phyloP scores from a whole-genome alignment of 495 filamentous ascomycete species.

The Delitschia confertaspora region DNA sequence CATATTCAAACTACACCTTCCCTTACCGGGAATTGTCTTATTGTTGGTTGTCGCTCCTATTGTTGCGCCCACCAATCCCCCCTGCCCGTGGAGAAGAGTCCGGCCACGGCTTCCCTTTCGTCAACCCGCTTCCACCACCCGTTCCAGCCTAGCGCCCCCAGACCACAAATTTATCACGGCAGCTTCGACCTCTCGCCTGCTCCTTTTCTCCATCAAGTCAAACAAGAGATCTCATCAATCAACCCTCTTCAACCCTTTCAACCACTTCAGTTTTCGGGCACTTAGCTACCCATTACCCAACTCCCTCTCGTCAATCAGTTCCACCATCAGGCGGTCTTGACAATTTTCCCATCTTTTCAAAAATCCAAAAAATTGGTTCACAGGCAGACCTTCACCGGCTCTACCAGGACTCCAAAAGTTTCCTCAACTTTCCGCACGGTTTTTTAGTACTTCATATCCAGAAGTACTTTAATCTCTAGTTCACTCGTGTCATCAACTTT shows the following conservation, averaged over 20 bases:
- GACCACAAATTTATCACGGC: constrained; percentile 2
- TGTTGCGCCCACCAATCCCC: too few relatives aligned
- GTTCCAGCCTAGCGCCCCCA: constrained; percentile 6
- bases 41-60: too few relatives aligned
- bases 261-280: constrained; percentile 34
- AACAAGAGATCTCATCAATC: constrained; percentile 23
- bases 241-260: constrained; percentile 21
- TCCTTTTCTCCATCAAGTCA: constrained; percentile 24
- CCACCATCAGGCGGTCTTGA: constrained; percentile 33
- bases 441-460: constrained; percentile 20
- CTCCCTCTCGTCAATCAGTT: constrained; percentile 35
- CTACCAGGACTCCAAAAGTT: constrained; percentile 33
- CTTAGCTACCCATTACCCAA: constrained; percentile 38
- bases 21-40: too few relatives aligned
- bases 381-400: constrained; percentile 28
- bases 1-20: too few relatives aligned
- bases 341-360: constrained; percentile 27
- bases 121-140: constrained; percentile 10
- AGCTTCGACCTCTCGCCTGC: constrained; percentile 14
- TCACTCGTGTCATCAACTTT: constrained; percentile 34
- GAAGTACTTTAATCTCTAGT: constrained; percentile 18
- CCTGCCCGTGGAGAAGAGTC: too few relatives aligned
- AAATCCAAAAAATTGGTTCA: constrained; percentile 25
- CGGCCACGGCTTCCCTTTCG: too few relatives aligned
- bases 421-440: constrained; percentile 32